These are phyloP conservation scores for Acmispon strigosus DNA, from an alignment of 306 rosid genomes.

Conservation along the genomic window DNA sequence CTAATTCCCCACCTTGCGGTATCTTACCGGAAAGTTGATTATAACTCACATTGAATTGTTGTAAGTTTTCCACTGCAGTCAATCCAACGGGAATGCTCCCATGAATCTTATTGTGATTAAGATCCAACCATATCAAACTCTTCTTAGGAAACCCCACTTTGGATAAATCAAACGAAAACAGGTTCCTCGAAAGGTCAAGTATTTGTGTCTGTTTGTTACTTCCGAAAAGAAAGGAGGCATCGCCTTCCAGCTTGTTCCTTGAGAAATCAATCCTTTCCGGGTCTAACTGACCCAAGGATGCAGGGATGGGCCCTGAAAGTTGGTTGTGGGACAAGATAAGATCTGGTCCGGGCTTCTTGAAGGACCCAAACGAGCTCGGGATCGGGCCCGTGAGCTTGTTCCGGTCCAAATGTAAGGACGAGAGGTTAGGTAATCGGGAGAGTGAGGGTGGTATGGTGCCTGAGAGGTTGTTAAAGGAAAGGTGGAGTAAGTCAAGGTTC, in stretches of 20 bases:
- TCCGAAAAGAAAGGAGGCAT: constrained; percentile 53
- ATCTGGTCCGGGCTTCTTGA: constrained; percentile 14
- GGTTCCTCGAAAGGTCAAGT: constrained; percentile 54
- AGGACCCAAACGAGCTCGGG: constrained; percentile 36
- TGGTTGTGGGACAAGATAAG: constrained; percentile 43
- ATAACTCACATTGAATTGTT: no score
- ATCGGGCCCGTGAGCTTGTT: constrained; percentile 43
- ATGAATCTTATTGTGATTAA: no score
- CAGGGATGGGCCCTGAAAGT: constrained; percentile 49
- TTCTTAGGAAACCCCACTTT: constrained; percentile 21
- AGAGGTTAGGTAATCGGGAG: constrained; percentile 28
- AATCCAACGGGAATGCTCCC: no score
- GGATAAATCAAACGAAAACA: constrained; percentile 42
- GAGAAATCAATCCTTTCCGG: constrained; percentile 48
- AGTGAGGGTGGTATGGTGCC: constrained; percentile 64
- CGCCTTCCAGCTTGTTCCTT: constrained; percentile 65
- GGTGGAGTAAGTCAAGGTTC: constrained; percentile 37
- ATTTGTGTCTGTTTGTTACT: constrained; percentile 28
- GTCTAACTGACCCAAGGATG: constrained; percentile 29
- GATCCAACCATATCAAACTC: no score
- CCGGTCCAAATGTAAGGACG: constrained; percentile 14
- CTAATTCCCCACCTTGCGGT: no score
- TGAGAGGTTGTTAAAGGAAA: constrained; percentile 46
- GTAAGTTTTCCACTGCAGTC: no score
- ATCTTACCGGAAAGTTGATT: no score